Conservation (phyloP, 2,329 filamentous ascomycete genomes). For the Claviceps sp. region DNA sequence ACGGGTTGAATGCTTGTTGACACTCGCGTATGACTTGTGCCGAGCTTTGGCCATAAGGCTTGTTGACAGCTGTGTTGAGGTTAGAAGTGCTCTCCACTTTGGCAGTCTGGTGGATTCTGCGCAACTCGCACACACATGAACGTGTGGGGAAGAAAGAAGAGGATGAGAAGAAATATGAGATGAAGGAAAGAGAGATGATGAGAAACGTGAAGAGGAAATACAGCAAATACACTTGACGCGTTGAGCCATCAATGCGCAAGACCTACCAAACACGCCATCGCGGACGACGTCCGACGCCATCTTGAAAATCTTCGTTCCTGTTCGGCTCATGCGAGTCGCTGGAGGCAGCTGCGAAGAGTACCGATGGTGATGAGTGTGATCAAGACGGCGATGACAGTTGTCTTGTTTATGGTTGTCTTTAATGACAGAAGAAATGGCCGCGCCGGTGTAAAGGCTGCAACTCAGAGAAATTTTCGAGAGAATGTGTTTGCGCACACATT, state of each 20-base stretch:
- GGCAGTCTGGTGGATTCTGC: too few species aligned
- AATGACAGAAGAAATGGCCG: neutral
- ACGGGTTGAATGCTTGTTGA: constrained; percentile 72
- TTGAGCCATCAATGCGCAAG: neutral
- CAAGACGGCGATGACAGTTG: neutral
- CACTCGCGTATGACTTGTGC: constrained; percentile 84
- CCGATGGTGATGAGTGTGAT: neutral
- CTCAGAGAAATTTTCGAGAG: neutral
- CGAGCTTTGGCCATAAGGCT: constrained; percentile 75
- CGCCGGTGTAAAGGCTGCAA: too few species aligned
- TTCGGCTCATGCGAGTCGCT: constrained; percentile 18
- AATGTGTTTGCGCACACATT: neutral
- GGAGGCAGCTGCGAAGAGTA: neutral
- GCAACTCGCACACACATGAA: too few species aligned
- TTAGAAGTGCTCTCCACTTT: too few species aligned
- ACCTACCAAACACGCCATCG: constrained; percentile 46
- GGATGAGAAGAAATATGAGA: neutral
- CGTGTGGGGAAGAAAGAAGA: neutral
- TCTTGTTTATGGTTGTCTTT: neutral
- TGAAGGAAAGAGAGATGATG: neutral
- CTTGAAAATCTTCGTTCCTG: constrained; percentile 22
- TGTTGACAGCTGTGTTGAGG: constrained; percentile 62
- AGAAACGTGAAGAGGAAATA: too few species aligned
- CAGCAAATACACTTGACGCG: neutral
- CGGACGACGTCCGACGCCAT: constrained; percentile 41